phyloP scores from a whole-genome alignment of 2,329 filamentous ascomycete genomes.

The Trichoderma asperellum region DNA sequence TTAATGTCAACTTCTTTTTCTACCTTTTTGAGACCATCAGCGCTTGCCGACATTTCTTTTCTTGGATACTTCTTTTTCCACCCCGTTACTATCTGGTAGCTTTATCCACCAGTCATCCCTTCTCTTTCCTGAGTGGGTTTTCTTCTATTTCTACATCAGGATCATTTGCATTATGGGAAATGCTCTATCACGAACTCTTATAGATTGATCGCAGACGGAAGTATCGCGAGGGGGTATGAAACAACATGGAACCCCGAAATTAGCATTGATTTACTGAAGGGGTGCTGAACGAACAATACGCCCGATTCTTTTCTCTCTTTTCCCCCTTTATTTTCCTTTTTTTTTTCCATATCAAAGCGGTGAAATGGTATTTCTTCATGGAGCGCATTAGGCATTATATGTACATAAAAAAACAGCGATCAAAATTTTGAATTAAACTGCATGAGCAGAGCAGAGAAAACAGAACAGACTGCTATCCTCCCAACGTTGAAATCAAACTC shows the following conservation, averaged over 20 bases:
- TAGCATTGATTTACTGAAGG: conserved; percentile 15
- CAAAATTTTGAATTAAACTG: conserved; percentile 3
- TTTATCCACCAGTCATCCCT: conserved; percentile 20
- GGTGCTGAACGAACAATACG: conserved; percentile 1
- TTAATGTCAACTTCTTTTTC: background rate
- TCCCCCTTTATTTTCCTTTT: background rate
- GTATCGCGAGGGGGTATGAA: conserved; percentile 9
- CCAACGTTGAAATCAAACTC: background rate
- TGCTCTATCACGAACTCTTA: conserved; percentile 2
- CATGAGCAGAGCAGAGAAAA: conserved; percentile 6
- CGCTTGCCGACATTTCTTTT: background rate
- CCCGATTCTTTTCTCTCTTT: background rate
- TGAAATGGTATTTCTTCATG: background rate
- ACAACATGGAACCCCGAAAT: background rate
- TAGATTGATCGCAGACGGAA: conserved; percentile 12
- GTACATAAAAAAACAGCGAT: conserved; percentile 14
- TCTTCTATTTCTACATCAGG: background rate
- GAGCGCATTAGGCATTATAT: background rate
- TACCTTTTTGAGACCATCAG: background rate
- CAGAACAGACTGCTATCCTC: conserved; percentile 6
- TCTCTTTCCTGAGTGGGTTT: conserved; percentile 19
- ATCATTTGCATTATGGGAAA: conserved; percentile 1
- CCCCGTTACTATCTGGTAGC: background rate
- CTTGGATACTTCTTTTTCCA: background rate
- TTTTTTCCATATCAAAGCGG: background rate